Percentiles rank a stretch among this genome's conserved stretches.
These are phyloP conservation scores for Beauveria caledonica DNA, from an alignment of 2,329 filamentous ascomycete genomes.

Conservation along the genomic window DNA sequence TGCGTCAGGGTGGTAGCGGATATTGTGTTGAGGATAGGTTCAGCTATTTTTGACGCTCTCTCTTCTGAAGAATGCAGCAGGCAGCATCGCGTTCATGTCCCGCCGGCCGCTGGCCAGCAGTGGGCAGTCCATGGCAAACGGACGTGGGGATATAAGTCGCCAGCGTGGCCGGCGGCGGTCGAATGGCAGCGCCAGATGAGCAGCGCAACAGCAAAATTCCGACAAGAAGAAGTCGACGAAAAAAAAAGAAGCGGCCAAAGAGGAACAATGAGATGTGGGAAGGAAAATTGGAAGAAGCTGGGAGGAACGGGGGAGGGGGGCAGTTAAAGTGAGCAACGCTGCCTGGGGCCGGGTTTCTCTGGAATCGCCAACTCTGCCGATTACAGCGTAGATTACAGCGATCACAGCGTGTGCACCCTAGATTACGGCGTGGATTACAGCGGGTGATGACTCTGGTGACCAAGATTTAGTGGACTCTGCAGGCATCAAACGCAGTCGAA, in stretches of 20 bases:
- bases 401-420: too few relatives aligned
- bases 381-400: background rate
- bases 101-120: background rate
- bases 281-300: conserved; percentile 4
- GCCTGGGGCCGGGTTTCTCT: background rate
- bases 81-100: background rate
- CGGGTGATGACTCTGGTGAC: too few relatives aligned
- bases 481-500: background rate
- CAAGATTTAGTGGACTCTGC: background rate
- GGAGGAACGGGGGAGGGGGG: conserved; percentile 9
- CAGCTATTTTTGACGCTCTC: background rate
- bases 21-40: background rate
- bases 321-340: conserved; percentile 10
- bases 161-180: background rate
- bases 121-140: background rate
- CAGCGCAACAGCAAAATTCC: background rate
- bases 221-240: background rate
- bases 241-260: background rate
- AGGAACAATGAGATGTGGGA: conserved; percentile 3
- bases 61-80: background rate
- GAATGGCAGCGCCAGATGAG: background rate
- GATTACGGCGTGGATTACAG: too few relatives aligned
- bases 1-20: background rate
- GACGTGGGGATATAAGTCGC: conserved; percentile 7
- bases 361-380: background rate